Percentiles rank a stretch among this genome's conserved stretches.
phyloP scores from a whole-genome alignment of 345 rosid genomes.

The Euclidium syriacum region DNA sequence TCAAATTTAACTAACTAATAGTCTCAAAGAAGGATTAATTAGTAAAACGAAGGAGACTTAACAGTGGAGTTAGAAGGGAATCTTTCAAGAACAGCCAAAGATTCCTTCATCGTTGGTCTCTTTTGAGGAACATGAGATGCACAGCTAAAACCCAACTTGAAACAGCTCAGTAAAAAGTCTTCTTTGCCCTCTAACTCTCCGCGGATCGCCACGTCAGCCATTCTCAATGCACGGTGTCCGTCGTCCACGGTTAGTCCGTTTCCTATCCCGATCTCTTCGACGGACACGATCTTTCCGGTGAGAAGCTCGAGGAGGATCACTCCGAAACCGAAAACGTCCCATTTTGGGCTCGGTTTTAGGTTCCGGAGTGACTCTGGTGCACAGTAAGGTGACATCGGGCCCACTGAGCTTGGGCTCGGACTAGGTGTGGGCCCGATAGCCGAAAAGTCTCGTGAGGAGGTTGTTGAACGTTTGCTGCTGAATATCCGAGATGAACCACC shows the following conservation, averaged over 20 bases:
- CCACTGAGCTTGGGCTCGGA: slow-evolving; percentile 62
- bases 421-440: slow-evolving; percentile 37
- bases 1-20: not conserved
- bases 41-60: slow-evolving; percentile 21
- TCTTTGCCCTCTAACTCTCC: slow-evolving; percentile 77
- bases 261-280: slow-evolving; percentile 75
- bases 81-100: slow-evolving; percentile 60
- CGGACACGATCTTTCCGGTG: slow-evolving; percentile 55
- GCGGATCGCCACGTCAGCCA: slow-evolving; percentile 63
- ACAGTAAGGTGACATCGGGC: slow-evolving; percentile 53
- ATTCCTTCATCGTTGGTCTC: slow-evolving; percentile 85
- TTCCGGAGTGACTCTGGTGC: slow-evolving; percentile 82
- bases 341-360: slow-evolving; percentile 72
- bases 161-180: slow-evolving; percentile 61
- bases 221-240: slow-evolving; percentile 46
- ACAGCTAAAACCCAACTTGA: slow-evolving; percentile 70
- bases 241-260: slow-evolving; percentile 67
- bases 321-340: slow-evolving; percentile 89
- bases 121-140: slow-evolving; percentile 76
- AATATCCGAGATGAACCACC: slow-evolving; percentile 61
- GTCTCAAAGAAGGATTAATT: not conserved
- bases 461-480: slow-evolving; percentile 66
- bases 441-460: slow-evolving; percentile 53
- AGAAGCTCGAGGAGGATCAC: slow-evolving; percentile 68
- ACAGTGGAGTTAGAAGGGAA: slow-evolving; percentile 34